Evolutionary conservation across 139 green algal genomes (phyloP), one percentile per base, ranked within the genome.

Genomic region (Chlamydomonas sp.): DNA sequence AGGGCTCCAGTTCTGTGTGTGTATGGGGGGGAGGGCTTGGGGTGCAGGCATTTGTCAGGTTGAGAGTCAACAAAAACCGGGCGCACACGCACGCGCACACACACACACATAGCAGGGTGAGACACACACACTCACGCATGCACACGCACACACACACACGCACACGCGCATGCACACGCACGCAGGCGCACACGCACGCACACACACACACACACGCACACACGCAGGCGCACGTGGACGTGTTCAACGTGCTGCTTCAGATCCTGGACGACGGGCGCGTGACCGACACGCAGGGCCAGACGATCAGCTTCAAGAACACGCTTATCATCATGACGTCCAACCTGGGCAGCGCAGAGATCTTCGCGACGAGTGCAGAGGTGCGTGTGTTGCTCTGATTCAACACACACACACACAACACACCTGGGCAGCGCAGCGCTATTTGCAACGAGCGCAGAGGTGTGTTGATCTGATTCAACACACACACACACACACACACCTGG

Each of bases 211-310:
- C n/a, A n/a, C n/a, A n/a, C n/a, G n/a, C n/a, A n/a, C n/a, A n/a
- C n/a, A n/a, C n/a, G n/a, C n/a, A n/a, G n/a, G 94, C 94, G 37
- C 94, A 99, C 82, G 94, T 92, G n/a, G 95, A 99, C 76, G 92
- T 99, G 37, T 97, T 98, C 85, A 98, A 99, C 79, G 79, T 99
- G 30, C 80, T 98, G 72, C 89, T 98, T 0, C 90, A 98, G 80
- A 82, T 98, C 70, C 80, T 98, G 75, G 94, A 98, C 75, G 94
- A 98, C 66, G 94, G 94, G 10, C 79, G 87, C 28, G 83, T 98
- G 30, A 98, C 92, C 0, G 92, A 97, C 83, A 90, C 34, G 35
- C 90, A 96, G 77, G 94, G 94, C 4, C 89, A 89, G 71, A 86
- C 80, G 0, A 87, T 99, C 33, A 88, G 75, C 65, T 99, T 99